Evolutionary conservation across 73 alveolate genomes (phyloP).

Genomic region (Tetrahymena thermophila): DNA sequence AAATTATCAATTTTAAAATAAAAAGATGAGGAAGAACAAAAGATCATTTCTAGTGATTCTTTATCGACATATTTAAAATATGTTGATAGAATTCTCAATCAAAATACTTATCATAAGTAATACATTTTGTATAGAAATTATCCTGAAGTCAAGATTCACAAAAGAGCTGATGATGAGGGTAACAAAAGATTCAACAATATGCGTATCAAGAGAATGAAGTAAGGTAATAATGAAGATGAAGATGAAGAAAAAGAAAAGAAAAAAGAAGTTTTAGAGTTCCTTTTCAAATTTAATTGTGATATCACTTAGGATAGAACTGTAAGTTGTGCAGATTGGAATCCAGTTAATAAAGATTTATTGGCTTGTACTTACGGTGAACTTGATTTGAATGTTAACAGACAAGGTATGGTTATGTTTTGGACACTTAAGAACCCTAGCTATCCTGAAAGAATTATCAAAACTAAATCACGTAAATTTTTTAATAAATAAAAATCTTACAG

Average conservation of each 20-base stretch:
- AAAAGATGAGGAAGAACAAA: slow-evolving; percentile 36
- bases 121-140: slow-evolving; percentile 91
- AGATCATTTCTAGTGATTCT: slow-evolving; percentile 20
- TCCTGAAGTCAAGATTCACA: slow-evolving; percentile 83
- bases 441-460: slow-evolving; percentile 93
- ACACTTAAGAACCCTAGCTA: slow-evolving; percentile 91
- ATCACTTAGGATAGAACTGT: slow-evolving; percentile 72
- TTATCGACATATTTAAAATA: slow-evolving; percentile 37
- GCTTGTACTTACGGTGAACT: slow-evolving; percentile 94
- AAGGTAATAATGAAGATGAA: slow-evolving; percentile 67
- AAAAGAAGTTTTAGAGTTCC: slow-evolving; percentile 61
- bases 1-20: slow-evolving; percentile 2
- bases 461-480: slow-evolving; percentile 56
- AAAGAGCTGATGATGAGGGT: slow-evolving; percentile 51
- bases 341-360: slow-evolving; percentile 81
- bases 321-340: slow-evolving; percentile 93
- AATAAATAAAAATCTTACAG: not conserved
- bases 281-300: slow-evolving; percentile 79
- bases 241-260: slow-evolving; percentile 69
- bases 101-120: slow-evolving; percentile 86
- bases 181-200: slow-evolving; percentile 52
- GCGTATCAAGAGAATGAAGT: slow-evolving; percentile 46
- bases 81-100: slow-evolving; percentile 94
- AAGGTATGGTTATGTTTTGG: slow-evolving; percentile 92
- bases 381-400: slow-evolving; percentile 63